Evolutionary conservation across 2,329 filamentous ascomycete genomes (phyloP).

Genomic region (Phialophora tarda): DNA sequence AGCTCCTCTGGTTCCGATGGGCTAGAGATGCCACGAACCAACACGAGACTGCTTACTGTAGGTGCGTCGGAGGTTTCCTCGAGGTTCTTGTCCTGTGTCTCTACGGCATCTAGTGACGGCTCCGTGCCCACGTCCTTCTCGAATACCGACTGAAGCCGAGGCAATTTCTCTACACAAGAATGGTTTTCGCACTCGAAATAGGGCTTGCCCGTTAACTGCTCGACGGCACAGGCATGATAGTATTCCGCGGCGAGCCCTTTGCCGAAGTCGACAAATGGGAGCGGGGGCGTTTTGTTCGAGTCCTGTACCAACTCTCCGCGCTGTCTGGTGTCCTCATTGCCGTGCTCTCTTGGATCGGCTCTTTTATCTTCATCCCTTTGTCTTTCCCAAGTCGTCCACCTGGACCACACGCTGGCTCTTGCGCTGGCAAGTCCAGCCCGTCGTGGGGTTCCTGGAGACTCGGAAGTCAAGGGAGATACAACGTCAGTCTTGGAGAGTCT

Average conservation of each 20-base stretch:
- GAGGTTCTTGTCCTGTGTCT: neutral
- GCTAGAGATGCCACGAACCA: conserved; percentile 35
- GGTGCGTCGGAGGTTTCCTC: neutral
- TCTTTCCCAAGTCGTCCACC: conserved; percentile 39
- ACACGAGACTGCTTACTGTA: neutral
- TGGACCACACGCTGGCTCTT: conserved; percentile 38
- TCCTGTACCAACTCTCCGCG: neutral
- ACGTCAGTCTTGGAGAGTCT: conserved; percentile 16
- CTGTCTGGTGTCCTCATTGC: neutral
- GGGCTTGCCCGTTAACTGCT: conserved; percentile 48
- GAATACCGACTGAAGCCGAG: conserved; percentile 34
- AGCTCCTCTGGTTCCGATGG: conserved; percentile 36
- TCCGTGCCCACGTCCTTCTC: conserved; percentile 12
- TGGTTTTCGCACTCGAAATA: conserved; percentile 55
- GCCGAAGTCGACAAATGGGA: neutral
- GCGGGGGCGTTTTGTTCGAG: neutral
- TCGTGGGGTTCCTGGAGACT: conserved; percentile 46
- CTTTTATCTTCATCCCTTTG: conserved; percentile 20
- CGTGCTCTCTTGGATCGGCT: neutral
- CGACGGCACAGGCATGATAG: conserved; percentile 52
- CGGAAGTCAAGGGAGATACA: conserved; percentile 40
- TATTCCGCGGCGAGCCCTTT: conserved; percentile 40
- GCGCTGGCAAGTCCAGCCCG: conserved; percentile 36
- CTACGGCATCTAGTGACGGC: neutral
- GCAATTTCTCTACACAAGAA: conserved; percentile 43